Conservation (phyloP, 2,329 filamentous ascomycete genomes). For the Orbilia javanica region DNA sequence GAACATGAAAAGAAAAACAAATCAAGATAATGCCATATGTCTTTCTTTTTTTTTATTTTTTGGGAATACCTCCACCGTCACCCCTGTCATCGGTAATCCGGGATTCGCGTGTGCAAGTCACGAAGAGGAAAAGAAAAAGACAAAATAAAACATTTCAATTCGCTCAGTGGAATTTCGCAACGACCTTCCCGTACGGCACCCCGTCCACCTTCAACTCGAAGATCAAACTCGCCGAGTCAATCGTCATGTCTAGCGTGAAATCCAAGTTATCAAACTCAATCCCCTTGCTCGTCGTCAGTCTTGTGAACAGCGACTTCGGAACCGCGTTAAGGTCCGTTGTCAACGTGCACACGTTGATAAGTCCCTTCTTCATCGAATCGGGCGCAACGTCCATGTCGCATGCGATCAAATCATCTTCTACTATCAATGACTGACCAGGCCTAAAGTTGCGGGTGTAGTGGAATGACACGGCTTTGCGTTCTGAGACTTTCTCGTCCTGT, state of each 20-base stretch:
- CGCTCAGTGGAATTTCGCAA: slow-evolving; percentile 80
- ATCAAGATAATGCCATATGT: background rate
- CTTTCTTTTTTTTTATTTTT: background rate
- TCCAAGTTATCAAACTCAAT: slow-evolving; percentile 86
- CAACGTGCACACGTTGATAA: slow-evolving; percentile 81
- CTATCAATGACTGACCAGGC: slow-evolving; percentile 79
- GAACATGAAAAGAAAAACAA: slow-evolving; percentile 5
- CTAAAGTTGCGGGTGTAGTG: slow-evolving; percentile 89
- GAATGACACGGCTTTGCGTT: slow-evolving; percentile 80
- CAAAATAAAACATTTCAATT: background rate
- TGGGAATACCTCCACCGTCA: background rate
- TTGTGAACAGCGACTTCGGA: slow-evolving; percentile 78
- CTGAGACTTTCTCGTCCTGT: slow-evolving; percentile 79
- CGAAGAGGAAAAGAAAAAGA: background rate
- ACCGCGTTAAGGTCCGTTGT: slow-evolving; percentile 84
- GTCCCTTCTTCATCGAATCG: slow-evolving; percentile 71
- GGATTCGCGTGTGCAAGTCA: background rate
- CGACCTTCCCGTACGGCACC: slow-evolving; percentile 80
- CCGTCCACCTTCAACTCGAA: slow-evolving; percentile 85
- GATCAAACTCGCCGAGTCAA: slow-evolving; percentile 79
- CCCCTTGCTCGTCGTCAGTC: slow-evolving; percentile 81
- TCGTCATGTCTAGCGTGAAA: slow-evolving; percentile 85
- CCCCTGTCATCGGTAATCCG: background rate
- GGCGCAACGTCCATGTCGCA: slow-evolving; percentile 78
- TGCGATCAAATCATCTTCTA: slow-evolving; percentile 83